Conservation (phyloP, 2,329 filamentous ascomycete genomes). For the Thelonectria blattea region DNA sequence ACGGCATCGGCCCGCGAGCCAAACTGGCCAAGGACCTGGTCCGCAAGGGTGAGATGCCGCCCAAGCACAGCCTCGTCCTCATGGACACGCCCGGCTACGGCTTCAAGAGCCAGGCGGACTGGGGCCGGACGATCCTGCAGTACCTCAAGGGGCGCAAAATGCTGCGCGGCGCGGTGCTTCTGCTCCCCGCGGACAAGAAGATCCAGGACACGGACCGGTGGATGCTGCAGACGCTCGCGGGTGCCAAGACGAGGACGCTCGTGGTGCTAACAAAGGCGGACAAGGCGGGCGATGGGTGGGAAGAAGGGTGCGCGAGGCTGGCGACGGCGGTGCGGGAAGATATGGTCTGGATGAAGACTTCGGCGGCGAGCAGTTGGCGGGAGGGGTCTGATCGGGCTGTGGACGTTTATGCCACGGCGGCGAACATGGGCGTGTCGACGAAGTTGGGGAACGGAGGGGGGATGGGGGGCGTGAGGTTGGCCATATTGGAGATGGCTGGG, state of each 20-base stretch:
- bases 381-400: conserved; percentile 39
- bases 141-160: conserved; percentile 55
- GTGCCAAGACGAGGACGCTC: conserved; percentile 51
- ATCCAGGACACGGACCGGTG: conserved; percentile 55
- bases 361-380: conserved; percentile 37
- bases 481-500: conserved; percentile 50
- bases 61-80: conserved; percentile 54
- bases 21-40: conserved; percentile 37
- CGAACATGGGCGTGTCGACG: conserved; percentile 43
- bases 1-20: conserved; percentile 56
- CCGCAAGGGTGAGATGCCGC: conserved; percentile 47
- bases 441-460: conserved; percentile 45
- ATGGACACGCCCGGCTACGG: conserved; percentile 61
- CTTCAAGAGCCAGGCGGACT: conserved; percentile 52
- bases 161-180: conserved; percentile 58
- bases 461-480: conserved; percentile 48
- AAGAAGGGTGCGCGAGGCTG: conserved; percentile 34
- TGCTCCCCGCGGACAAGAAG: conserved; percentile 60
- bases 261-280: conserved; percentile 65
- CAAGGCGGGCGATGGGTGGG: conserved; percentile 48
- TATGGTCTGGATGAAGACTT: conserved; percentile 33
- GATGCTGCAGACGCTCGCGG: conserved; percentile 54
- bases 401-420: conserved; percentile 46
- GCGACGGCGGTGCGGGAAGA: conserved; percentile 38
- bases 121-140: conserved; percentile 59